Percentiles rank a stretch among this genome's conserved stretches.
Evolutionary conservation across 2,329 filamentous ascomycete genomes (phyloP).

Genomic region (Sclerotinia minor): DNA sequence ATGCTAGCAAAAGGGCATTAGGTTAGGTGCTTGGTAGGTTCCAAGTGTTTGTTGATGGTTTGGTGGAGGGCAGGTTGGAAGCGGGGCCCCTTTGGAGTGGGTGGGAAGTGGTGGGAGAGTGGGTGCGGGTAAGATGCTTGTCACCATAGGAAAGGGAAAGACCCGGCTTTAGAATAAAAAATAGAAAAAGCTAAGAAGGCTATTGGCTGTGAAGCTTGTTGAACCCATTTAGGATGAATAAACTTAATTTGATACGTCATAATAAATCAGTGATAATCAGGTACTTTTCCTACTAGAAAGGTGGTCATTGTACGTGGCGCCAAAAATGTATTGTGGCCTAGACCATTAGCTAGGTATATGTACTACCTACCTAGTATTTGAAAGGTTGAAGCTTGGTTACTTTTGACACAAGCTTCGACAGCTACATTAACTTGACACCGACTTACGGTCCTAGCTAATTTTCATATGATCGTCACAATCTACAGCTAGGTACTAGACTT

Average conservation of each 20-base stretch:
- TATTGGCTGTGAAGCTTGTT: background rate
- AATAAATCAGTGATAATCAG: constrained; percentile 1
- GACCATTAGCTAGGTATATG: too few species aligned
- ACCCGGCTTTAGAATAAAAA: background rate
- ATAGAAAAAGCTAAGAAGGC: background rate
- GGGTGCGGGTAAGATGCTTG: constrained; percentile 13
- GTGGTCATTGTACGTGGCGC: background rate
- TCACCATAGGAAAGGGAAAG: constrained; percentile 19
- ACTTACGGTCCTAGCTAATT: too few species aligned
- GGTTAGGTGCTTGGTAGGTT: constrained; percentile 7
- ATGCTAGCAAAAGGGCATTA: constrained; percentile 6
- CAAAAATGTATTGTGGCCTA: background rate
- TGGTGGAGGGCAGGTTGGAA: constrained; percentile 24
- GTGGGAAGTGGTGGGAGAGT: background rate
- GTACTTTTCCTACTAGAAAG: background rate
- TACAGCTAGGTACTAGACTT: background rate
- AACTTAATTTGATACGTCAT: constrained; percentile 14
- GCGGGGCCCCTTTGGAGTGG: constrained; percentile 20
- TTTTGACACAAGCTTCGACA: too few species aligned
- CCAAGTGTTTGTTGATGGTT: constrained; percentile 18
- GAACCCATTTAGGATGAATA: background rate
- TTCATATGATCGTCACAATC: too few species aligned
- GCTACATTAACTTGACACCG: too few species aligned
- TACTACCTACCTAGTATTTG: too few species aligned
- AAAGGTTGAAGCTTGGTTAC: background rate